Base-by-base conservation (phyloP, 306 rosid species). In the Vigna nakashimae region DNA sequence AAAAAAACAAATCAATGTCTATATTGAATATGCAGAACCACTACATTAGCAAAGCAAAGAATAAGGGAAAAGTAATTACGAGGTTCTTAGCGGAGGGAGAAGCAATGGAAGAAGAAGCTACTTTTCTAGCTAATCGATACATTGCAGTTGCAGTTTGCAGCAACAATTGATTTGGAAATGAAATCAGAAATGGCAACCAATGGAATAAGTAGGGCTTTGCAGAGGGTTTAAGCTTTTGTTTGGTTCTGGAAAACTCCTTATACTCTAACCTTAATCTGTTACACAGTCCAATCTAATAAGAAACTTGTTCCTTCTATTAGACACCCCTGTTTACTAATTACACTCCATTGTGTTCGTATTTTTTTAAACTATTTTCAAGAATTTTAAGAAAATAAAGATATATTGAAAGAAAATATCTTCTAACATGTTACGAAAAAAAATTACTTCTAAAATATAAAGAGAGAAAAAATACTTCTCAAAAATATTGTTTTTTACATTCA, bases 91-190 rank as follows among this genome's bases (percentile, higher is more conserved):
- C 32, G n/a, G 92, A 53, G 18, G 90, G 84, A 30, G 93, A 88
- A 66, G 56, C 50, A 45, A 86, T 18, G 58, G 92, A 86, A 13
- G 97, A 91, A 32, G 90, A 96, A 59, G 66, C 66, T 69, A 90
- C 34, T 73, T 80, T 92, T 8, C 88, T 80, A 81, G 88, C 97
- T 48, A 88, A 57, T 62, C 98, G 91, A 86, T 94, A 76, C 98
- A 93, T 93, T 80, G 92, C 52, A 79, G 26, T 36, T n/a, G 50
- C 43, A 62, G 46, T 62, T 46, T 17, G 77, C 63, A 63, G 66
- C 0, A 24, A 22, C 7, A 59, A 75, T 9, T n/a, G 8, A 78
- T 43, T 3, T 14, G 68, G 57, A 38, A 53, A 53, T 53, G 28
- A 51, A 16, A n/a, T 46, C 43, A 38, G 65, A 66, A 53, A 36